phyloP scores from a whole-genome alignment of 2,329 filamentous ascomycete species.

The Hypocreales sp. region DNA sequence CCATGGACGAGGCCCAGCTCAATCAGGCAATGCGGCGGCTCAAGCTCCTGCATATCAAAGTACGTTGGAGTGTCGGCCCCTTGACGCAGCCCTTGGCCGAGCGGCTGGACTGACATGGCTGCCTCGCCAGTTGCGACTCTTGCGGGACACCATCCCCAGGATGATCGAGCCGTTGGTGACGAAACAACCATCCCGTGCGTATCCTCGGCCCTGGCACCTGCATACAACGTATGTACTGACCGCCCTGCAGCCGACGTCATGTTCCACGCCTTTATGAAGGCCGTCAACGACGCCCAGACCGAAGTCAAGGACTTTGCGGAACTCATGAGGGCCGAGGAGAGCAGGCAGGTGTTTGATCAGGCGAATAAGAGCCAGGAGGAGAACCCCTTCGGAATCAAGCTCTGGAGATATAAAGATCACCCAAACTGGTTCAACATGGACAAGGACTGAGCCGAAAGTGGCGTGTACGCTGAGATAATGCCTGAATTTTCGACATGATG shows the following conservation, averaged over 20 bases:
- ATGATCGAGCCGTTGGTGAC: conserved; percentile 31
- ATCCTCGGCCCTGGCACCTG: conserved; percentile 1
- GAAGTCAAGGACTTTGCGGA: conserved; percentile 37
- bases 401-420: conserved; percentile 43
- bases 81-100: no score
- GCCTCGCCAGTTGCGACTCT: conserved; percentile 14
- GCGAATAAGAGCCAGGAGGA: conserved; percentile 36
- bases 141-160: conserved; percentile 20
- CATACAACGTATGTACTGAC: no score
- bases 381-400: conserved; percentile 39
- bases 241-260: conserved; percentile 32
- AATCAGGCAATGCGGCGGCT: conserved; percentile 33
- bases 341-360: conserved; percentile 32
- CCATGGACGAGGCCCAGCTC: conserved; percentile 32
- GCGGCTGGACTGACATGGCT: conserved; percentile 7
- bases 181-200: conserved; percentile 35
- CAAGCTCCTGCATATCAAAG: conserved; percentile 39
- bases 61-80: no score
- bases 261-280: conserved; percentile 29
- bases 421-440: conserved; percentile 38
- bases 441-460: conserved; percentile 7
- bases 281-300: conserved; percentile 28
- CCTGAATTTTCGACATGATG: no score
- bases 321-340: conserved; percentile 29
- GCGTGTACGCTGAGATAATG: no score